phyloP scores from a whole-genome alignment of 208 protist species.

The Balamuthia mandrillaris region DNA sequence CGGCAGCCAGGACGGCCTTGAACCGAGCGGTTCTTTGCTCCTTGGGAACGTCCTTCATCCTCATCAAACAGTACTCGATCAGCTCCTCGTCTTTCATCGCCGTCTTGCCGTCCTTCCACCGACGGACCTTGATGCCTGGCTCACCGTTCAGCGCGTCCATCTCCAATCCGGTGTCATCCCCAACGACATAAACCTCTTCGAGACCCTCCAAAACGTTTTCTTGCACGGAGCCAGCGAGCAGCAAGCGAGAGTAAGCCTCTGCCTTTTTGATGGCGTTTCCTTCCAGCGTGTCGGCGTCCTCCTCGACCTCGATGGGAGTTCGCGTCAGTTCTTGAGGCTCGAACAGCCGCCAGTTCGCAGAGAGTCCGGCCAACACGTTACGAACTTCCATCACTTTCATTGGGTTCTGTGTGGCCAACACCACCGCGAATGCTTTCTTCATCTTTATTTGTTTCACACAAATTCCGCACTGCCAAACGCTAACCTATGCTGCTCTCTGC shows the following conservation, averaged over 20 bases:
- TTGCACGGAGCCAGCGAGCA: not conserved
- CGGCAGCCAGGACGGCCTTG: too few relatives aligned
- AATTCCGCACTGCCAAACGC: too few relatives aligned
- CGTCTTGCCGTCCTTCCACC: slow-evolving; percentile 2
- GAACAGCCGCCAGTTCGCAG: too few relatives aligned
- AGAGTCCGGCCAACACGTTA: too few relatives aligned
- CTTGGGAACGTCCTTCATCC: not conserved
- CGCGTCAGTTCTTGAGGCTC: too few relatives aligned
- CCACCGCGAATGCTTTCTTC: too few relatives aligned
- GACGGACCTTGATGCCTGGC: slow-evolving; percentile 2
- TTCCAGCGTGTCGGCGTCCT: not conserved
- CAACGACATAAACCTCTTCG: not conserved
- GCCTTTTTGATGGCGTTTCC: slow-evolving; percentile 7
- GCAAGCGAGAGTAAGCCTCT: not conserved
- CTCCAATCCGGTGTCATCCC: not conserved
- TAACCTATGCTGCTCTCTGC: too few relatives aligned
- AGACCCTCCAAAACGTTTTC: not conserved
- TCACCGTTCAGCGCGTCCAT: not conserved
- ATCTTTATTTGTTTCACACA: too few relatives aligned
- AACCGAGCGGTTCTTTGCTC: not conserved
- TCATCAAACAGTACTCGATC: not conserved
- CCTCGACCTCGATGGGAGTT: not conserved
- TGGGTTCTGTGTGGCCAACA: too few relatives aligned
- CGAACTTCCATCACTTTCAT: too few relatives aligned
- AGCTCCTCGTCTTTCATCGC: not conserved